A percentile compares a stretch with the other conserved stretches of the same genome.
Evolutionary conservation across 768 basidiomycete genomes (phyloP).

Genomic region (Termitomyces sp.): DNA sequence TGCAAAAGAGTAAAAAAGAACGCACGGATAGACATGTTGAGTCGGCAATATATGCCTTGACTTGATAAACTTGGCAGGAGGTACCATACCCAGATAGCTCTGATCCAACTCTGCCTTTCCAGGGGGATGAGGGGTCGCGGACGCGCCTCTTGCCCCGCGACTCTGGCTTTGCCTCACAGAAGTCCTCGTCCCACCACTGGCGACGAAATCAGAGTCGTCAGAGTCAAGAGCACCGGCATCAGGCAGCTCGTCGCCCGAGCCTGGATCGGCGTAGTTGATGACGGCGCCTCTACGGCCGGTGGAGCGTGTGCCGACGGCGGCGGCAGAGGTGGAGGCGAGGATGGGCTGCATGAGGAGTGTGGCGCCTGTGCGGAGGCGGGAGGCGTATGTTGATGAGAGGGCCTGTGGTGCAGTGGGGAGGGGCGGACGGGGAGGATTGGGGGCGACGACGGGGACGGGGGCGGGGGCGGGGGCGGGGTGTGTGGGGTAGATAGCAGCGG

Average conservation of each 20-base stretch:
- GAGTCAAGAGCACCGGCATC: conserved; percentile 81
- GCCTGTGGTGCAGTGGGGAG: conserved; percentile 69
- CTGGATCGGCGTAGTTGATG: conserved; percentile 86
- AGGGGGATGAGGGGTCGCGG: conserved; percentile 34
- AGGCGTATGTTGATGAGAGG: conserved; percentile 76
- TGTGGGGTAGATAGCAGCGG: conserved; percentile 22
- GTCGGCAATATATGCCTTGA: conserved; percentile 54
- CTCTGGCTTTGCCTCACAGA: conserved; percentile 44
- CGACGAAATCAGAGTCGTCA: conserved; percentile 80
- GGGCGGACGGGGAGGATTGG: conserved; percentile 51
- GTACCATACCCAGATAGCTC: conserved; percentile 85
- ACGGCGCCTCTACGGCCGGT: conserved; percentile 60
- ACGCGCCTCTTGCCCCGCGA: conserved; percentile 37
- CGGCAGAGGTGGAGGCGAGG: conserved; percentile 24
- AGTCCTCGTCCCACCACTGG: conserved; percentile 59
- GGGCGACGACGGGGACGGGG: conserved; percentile 27
- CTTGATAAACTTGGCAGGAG: conserved; percentile 76
- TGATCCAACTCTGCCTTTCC: conserved; percentile 68
- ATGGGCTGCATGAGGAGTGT: conserved; percentile 91
- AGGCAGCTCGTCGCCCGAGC: conserved; percentile 75
- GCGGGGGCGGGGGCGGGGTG: conserved; percentile 21
- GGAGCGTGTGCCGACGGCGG: conserved; percentile 36
- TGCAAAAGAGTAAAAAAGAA: conserved; percentile 14
- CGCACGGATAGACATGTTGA: conserved; percentile 75
- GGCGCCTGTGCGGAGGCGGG: conserved; percentile 86